Evolutionary conservation across 2,329 filamentous ascomycete genomes (phyloP).

Genomic region (Hypomyces perniciosus): DNA sequence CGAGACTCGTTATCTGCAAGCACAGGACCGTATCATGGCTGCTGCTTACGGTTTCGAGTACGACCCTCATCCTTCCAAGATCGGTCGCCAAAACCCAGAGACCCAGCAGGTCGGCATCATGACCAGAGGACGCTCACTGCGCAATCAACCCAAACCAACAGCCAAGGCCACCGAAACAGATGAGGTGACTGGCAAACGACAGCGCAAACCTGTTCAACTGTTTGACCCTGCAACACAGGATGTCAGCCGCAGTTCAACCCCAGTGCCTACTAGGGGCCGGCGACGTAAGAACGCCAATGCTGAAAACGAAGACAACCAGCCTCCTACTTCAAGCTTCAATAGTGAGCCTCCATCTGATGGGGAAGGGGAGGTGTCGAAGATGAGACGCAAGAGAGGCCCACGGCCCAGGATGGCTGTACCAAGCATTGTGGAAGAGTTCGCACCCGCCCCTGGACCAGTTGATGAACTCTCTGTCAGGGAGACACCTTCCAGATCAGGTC

Average conservation of each 20-base stretch:
- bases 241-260: slow-evolving; percentile 47
- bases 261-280: slow-evolving; percentile 30
- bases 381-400: slow-evolving; percentile 25
- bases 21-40: slow-evolving; percentile 54
- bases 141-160: slow-evolving; percentile 52
- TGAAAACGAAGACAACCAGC: slow-evolving; percentile 23
- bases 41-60: slow-evolving; percentile 57
- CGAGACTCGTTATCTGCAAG: slow-evolving; percentile 42
- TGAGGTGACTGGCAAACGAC: slow-evolving; percentile 46
- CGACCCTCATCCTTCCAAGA: slow-evolving; percentile 50
- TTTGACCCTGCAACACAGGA: slow-evolving; percentile 47
- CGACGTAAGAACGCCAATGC: slow-evolving; percentile 27
- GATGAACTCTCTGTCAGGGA: slow-evolving; percentile 7
- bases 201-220: slow-evolving; percentile 45
- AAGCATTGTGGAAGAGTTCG: slow-evolving; percentile 21
- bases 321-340: slow-evolving; percentile 28
- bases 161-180: slow-evolving; percentile 53
- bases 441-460: slow-evolving; percentile 15
- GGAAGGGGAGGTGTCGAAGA: slow-evolving; percentile 23
- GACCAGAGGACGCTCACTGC: slow-evolving; percentile 47
- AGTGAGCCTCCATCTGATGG: slow-evolving; percentile 28
- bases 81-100: slow-evolving; percentile 54
- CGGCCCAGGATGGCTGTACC: slow-evolving; percentile 21
- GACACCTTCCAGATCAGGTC: slow-evolving; percentile 17
- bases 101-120: slow-evolving; percentile 46